These are phyloP conservation scores for Coemansia sp. DNA, from an alignment of 192 early-diverging fungal species.

Conservation along the genomic window DNA sequence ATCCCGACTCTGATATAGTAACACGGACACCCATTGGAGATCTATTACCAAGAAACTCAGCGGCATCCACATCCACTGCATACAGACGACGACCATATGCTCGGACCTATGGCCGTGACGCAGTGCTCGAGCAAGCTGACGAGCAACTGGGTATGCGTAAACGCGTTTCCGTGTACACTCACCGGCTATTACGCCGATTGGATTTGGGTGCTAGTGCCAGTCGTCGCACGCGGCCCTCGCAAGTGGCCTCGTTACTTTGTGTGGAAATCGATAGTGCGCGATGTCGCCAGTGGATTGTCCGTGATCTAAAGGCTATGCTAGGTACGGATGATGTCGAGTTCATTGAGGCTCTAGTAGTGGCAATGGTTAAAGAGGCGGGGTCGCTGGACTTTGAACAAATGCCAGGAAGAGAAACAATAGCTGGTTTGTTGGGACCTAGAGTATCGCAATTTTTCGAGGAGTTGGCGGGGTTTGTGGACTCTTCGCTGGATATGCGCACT, in stretches of 20 bases:
- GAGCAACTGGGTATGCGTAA: slow-evolving; percentile 29
- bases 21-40: neutral
- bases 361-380: slow-evolving; percentile 9
- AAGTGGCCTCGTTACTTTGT: neutral
- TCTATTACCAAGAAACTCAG: neutral
- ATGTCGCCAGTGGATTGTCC: slow-evolving; percentile 30
- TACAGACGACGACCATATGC: neutral
- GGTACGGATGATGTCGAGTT: slow-evolving; percentile 14
- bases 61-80: neutral
- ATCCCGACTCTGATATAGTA: neutral
- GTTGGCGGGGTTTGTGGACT: slow-evolving; percentile 31
- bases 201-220: neutral
- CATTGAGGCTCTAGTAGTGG: slow-evolving; percentile 22
- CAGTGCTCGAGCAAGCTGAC: neutral
- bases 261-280: slow-evolving; percentile 10
- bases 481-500: slow-evolving; percentile 27
- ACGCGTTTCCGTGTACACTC: slow-evolving; percentile 29
- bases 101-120: slow-evolving; percentile 19
- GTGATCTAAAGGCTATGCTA: slow-evolving; percentile 33
- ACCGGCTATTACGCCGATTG: slow-evolving; percentile 16
- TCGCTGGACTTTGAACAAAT: neutral
- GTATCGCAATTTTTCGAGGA: slow-evolving; percentile 26
- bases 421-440: slow-evolving; percentile 10
- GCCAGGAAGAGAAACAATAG: neutral
- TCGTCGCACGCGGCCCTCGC: slow-evolving; percentile 3